These are phyloP conservation scores for Saturnispora sekii DNA, from an alignment of 805 yeast species.

Conservation along the genomic window DNA sequence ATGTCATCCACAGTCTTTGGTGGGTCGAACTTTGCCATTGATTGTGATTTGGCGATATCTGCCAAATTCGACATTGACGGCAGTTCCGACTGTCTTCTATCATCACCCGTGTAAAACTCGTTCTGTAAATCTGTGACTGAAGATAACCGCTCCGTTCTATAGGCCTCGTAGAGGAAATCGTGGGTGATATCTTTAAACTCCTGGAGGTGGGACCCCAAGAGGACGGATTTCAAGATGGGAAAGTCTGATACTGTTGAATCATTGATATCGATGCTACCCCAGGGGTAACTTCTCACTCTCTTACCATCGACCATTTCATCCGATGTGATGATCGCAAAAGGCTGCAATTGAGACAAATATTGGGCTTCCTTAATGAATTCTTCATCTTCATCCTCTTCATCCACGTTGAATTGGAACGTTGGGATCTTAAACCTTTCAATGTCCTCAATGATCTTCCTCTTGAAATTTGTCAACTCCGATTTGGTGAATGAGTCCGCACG, in stretches of 20 bases:
- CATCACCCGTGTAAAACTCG: constrained; percentile 6
- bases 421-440: constrained; percentile 64
- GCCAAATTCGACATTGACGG: constrained; percentile 61
- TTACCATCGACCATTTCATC: constrained; percentile 44
- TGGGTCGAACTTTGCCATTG: constrained; percentile 15
- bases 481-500: constrained; percentile 65
- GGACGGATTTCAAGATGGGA: constrained; percentile 42
- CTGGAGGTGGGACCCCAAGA: constrained; percentile 52
- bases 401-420: constrained; percentile 60
- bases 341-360: constrained; percentile 53
- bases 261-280: constrained; percentile 57
- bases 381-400: constrained; percentile 54
- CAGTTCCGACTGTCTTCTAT: constrained; percentile 16
- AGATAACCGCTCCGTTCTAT: constrained; percentile 54
- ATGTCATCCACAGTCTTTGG: not conserved
- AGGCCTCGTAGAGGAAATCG: constrained; percentile 52
- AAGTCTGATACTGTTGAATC: constrained; percentile 46
- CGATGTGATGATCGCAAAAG: constrained; percentile 64
- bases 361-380: constrained; percentile 65
- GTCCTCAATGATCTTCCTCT: constrained; percentile 50
- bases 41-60: constrained; percentile 32
- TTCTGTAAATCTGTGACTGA: constrained; percentile 36
- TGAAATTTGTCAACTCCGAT: constrained; percentile 48
- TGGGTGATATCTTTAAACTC: constrained; percentile 59
- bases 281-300: constrained; percentile 61